These are phyloP conservation scores for Eucalyptus pumila DNA, from an alignment of 345 rosid species.

Conservation along the genomic window DNA sequence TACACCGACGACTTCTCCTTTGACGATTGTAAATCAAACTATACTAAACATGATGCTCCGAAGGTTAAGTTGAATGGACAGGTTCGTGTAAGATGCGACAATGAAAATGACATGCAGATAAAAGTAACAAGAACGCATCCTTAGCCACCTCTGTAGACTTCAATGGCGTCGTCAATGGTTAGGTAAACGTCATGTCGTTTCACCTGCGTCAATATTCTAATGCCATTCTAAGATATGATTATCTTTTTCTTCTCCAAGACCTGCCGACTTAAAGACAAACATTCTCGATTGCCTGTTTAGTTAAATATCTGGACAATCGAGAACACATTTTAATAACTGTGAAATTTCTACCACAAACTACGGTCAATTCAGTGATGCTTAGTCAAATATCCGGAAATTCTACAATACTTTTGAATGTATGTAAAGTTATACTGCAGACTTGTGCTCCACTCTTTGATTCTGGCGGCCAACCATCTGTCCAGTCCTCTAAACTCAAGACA, in stretches of 20 bases:
- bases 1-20: neutral
- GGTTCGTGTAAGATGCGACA: neutral
- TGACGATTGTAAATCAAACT: neutral
- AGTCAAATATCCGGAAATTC: neutral
- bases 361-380: neutral
- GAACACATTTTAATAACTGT: neutral
- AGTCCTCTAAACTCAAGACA: neutral
- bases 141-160: neutral
- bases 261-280: neutral
- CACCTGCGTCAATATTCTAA: neutral
- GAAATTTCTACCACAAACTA: neutral
- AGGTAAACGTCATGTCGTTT: neutral
- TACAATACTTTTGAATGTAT: neutral
- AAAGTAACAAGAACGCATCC: neutral
- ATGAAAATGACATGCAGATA: neutral
- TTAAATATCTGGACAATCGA: neutral
- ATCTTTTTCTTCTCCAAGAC: neutral
- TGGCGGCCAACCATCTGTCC: neutral
- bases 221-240: neutral
- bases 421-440: neutral
- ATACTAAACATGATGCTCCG: neutral
- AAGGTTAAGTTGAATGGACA: neutral
- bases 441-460: neutral
- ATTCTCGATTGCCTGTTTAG: neutral
- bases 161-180: neutral